Percentiles rank a stretch among this genome's conserved stretches.
phyloP scores from a whole-genome alignment of 2,329 filamentous ascomycete genomes.

The Allantophomopsis cytisporea region DNA sequence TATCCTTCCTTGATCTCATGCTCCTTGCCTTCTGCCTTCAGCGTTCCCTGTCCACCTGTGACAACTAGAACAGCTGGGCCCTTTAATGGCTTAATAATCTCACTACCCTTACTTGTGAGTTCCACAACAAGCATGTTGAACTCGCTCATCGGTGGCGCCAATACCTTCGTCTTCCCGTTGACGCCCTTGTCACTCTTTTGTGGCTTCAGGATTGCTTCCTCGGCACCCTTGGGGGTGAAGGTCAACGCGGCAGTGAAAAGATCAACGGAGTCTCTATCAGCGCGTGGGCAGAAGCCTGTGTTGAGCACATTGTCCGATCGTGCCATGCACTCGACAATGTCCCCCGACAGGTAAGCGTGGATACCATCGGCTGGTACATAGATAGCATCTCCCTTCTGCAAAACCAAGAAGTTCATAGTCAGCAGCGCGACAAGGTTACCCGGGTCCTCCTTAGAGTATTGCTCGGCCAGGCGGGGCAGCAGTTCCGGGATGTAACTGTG shows the following conservation, averaged over 20 bases:
- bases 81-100: slow-evolving; percentile 36
- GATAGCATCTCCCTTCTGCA: slow-evolving; percentile 68
- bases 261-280: slow-evolving; percentile 49
- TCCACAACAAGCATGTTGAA: slow-evolving; percentile 54
- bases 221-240: slow-evolving; percentile 44
- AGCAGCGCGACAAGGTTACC: slow-evolving; percentile 56
- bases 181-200: slow-evolving; percentile 33
- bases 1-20: slow-evolving; percentile 44
- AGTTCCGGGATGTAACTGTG: slow-evolving; percentile 49
- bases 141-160: slow-evolving; percentile 55
- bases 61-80: slow-evolving; percentile 53
- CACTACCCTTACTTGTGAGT: slow-evolving; percentile 41
- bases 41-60: slow-evolving; percentile 40
- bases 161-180: slow-evolving; percentile 47
- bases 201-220: slow-evolving; percentile 40
- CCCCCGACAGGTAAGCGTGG: slow-evolving; percentile 80
- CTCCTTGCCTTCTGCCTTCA: slow-evolving; percentile 37
- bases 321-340: slow-evolving; percentile 96
- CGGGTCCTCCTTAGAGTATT: slow-evolving; percentile 51
- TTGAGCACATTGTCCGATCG: slow-evolving; percentile 86
- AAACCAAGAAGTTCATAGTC: slow-evolving; percentile 60
- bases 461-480: slow-evolving; percentile 46
- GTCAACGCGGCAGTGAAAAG: slow-evolving; percentile 49
- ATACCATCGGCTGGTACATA: slow-evolving; percentile 94
- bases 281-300: slow-evolving; percentile 57